Percentiles rank a stretch among this genome's conserved stretches.
Conservation (phyloP, 495 filamentous ascomycete genomes). For the Cairneyella variabilis region DNA sequence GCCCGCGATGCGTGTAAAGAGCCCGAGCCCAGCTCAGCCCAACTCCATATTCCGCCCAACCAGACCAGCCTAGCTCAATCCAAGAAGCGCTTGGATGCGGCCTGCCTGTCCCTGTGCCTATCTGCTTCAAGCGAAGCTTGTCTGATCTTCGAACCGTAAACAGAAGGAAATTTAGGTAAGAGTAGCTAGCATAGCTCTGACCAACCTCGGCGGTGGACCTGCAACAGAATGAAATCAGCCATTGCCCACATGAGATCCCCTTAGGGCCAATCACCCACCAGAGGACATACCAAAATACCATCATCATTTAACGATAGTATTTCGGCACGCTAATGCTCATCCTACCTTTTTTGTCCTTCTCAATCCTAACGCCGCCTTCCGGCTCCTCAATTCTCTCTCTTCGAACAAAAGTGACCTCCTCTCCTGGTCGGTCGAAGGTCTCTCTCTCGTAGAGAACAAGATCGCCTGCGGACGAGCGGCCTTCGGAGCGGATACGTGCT, state of each 20-base stretch:
- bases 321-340: slow-evolving; percentile 62
- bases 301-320: slow-evolving; percentile 40
- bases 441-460: slow-evolving; percentile 41
- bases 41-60: no score
- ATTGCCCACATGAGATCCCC: not conserved
- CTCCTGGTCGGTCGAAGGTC: slow-evolving; percentile 33
- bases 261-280: slow-evolving; percentile 20
- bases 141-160: not conserved
- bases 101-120: not conserved
- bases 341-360: slow-evolving; percentile 86
- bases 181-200: slow-evolving; percentile 75
- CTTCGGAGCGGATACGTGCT: slow-evolving; percentile 16
- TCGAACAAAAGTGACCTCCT: slow-evolving; percentile 53
- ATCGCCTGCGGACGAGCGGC: slow-evolving; percentile 31
- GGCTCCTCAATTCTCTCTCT: slow-evolving; percentile 49
- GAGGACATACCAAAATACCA: slow-evolving; percentile 22
- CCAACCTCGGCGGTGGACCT: slow-evolving; percentile 56
- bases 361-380: slow-evolving; percentile 58
- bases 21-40: no score
- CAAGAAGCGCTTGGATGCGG: not conserved
- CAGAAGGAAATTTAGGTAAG: slow-evolving; percentile 50
- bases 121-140: not conserved
- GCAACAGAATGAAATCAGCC: slow-evolving; percentile 26
- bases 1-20: no score
- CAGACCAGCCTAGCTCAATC: not conserved